Evolutionary conservation across 1,284 basidiomycete species (phyloP).

Genomic region (Malassezia obtusa): DNA sequence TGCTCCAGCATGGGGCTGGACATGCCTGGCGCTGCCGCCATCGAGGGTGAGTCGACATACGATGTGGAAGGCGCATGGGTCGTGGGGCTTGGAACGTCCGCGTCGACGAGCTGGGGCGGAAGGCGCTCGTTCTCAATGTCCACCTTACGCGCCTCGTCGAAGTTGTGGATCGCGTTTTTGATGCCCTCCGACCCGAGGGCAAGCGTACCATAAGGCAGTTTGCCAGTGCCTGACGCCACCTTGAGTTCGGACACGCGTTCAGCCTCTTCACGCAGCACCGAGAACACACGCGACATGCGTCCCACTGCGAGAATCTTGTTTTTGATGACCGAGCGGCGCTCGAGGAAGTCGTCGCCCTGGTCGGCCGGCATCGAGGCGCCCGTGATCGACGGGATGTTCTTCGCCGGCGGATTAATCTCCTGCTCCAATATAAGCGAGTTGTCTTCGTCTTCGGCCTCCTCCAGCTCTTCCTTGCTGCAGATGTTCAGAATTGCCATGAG

Average conservation of each 20-base stretch:
- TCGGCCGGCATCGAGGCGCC: neutral
- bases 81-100: conserved; percentile 62
- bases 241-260: conserved; percentile 96
- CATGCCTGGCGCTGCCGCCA: neutral
- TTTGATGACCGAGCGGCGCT: conserved; percentile 76
- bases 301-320: conserved; percentile 98
- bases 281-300: conserved; percentile 89
- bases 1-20: neutral
- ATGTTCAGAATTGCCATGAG: conserved; percentile 85
- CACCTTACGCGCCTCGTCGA: conserved; percentile 91
- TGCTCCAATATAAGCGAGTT: conserved; percentile 18
- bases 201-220: conserved; percentile 74
- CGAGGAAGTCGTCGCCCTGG: conserved; percentile 55
- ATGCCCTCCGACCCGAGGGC: conserved; percentile 87
- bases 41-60: neutral
- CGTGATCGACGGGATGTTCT: neutral
- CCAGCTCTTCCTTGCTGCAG: conserved; percentile 86
- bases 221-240: conserved; percentile 67
- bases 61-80: conserved; percentile 51
- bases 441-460: conserved; percentile 67
- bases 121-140: conserved; percentile 89
- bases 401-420: neutral
- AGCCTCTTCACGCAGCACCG: conserved; percentile 94
- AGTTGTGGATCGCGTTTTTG: conserved; percentile 84
- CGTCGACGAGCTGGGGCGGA: conserved; percentile 68